Evolutionary conservation across 768 basidiomycete species (phyloP).

Genomic region (Agrocybe pediades): DNA sequence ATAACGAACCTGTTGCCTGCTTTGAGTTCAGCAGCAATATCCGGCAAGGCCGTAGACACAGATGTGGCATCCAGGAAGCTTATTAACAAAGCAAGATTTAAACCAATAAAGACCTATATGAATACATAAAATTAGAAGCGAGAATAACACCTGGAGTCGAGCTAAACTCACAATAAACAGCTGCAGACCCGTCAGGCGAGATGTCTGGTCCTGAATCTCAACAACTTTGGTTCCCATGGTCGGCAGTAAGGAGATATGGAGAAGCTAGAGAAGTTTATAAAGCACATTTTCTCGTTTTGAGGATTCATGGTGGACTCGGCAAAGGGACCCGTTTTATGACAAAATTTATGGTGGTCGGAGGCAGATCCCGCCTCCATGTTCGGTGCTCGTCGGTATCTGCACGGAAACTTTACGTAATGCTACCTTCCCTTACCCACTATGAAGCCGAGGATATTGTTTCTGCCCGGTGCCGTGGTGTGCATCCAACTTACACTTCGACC

Average conservation of each 20-base stretch:
- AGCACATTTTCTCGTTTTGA: background rate
- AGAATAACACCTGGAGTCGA: background rate
- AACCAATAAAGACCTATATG: slow-evolving; percentile 5
- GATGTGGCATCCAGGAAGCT: slow-evolving; percentile 10
- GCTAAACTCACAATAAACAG: background rate
- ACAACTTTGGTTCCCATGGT: background rate
- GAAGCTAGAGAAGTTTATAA: background rate
- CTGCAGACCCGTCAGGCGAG: slow-evolving; percentile 6
- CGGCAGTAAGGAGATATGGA: background rate
- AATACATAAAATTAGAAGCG: background rate
- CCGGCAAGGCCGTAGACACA: slow-evolving; percentile 8
- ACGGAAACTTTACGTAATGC: too few species aligned
- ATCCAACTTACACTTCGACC: too few species aligned
- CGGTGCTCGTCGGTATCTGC: too few species aligned
- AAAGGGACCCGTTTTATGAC: background rate
- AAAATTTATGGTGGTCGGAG: background rate
- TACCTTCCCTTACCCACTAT: too few species aligned
- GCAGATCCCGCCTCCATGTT: background rate
- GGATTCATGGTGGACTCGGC: background rate
- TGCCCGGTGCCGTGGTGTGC: too few species aligned
- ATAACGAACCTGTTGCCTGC: slow-evolving; percentile 5
- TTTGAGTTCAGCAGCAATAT: slow-evolving; percentile 6
- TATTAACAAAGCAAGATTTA: slow-evolving; percentile 3
- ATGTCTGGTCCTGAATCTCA: slow-evolving; percentile 10
- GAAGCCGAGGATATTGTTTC: too few species aligned